These are phyloP conservation scores for Venturia aucupariae DNA, from an alignment of 2,329 filamentous ascomycete genomes.

Conservation along the genomic window DNA sequence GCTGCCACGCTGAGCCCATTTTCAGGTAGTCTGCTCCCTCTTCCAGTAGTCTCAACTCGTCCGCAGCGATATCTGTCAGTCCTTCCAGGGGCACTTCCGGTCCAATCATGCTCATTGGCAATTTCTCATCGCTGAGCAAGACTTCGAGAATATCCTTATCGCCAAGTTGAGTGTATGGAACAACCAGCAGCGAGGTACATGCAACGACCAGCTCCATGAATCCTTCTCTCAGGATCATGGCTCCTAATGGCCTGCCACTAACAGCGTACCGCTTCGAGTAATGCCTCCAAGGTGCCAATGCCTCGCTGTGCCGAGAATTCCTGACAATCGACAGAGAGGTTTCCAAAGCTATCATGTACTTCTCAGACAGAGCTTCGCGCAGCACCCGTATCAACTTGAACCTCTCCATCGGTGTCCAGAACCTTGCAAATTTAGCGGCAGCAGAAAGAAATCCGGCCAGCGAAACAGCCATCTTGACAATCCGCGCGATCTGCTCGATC, in stretches of 20 bases:
- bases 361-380: conserved; percentile 67
- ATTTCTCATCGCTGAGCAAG: conserved; percentile 32
- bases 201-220: conserved; percentile 80
- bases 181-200: conserved; percentile 63
- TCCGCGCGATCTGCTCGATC: conserved; percentile 46
- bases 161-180: conserved; percentile 50
- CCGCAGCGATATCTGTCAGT: conserved; percentile 63
- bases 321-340: conserved; percentile 84
- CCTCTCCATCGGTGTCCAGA: conserved; percentile 71
- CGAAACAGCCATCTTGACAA: conserved; percentile 71
- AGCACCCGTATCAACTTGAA: conserved; percentile 63
- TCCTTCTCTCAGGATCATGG: conserved; percentile 81
- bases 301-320: conserved; percentile 60
- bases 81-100: conserved; percentile 34
- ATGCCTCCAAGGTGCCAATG: conserved; percentile 77
- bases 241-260: conserved; percentile 71
- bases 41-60: conserved; percentile 80
- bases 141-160: conserved; percentile 62
- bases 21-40: conserved; percentile 84
- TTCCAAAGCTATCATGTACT: conserved; percentile 78
- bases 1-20: conserved; percentile 77
- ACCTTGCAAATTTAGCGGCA: conserved; percentile 64
- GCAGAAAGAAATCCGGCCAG: conserved; percentile 87
- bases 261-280: conserved; percentile 76
- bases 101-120: not conserved